Evolutionary conservation across 768 basidiomycete genomes (phyloP).

Genomic region (Hericium erinaceus): DNA sequence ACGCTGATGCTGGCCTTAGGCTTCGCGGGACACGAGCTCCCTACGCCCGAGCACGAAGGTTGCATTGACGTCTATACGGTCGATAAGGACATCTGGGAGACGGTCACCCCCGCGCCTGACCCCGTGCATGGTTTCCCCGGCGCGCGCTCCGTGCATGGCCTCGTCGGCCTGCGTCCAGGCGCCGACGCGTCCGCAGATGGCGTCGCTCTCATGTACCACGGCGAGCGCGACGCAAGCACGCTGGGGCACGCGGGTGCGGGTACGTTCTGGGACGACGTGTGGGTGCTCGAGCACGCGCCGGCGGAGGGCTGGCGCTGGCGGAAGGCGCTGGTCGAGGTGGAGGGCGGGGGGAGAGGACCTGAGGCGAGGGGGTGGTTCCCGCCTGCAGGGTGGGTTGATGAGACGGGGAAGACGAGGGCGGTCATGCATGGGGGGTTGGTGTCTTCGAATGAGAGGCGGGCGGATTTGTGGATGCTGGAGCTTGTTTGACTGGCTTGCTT

Average conservation of each 20-base stretch:
- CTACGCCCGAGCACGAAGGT: slow-evolving; percentile 5
- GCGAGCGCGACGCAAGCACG: slow-evolving; percentile 26
- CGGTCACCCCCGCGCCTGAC: slow-evolving; percentile 17
- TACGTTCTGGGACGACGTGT: slow-evolving; percentile 31
- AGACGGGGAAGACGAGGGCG: not conserved
- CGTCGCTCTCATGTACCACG: slow-evolving; percentile 27
- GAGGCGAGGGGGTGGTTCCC: not conserved
- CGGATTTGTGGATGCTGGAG: not conserved
- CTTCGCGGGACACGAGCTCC: slow-evolving; percentile 29
- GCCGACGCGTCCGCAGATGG: slow-evolving; percentile 9
- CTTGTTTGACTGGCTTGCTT: not conserved
- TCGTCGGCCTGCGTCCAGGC: slow-evolving; percentile 18
- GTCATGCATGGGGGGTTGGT: not conserved
- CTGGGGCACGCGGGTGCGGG: slow-evolving; percentile 32
- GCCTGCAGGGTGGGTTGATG: not conserved
- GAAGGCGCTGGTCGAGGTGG: not conserved
- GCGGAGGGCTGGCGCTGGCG: not conserved
- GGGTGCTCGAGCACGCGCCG: slow-evolving; percentile 21
- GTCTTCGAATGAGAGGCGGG: not conserved
- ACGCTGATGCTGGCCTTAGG: slow-evolving; percentile 13
- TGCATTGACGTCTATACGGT: slow-evolving; percentile 27
- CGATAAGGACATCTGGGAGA: slow-evolving; percentile 14
- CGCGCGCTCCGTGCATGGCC: slow-evolving; percentile 27
- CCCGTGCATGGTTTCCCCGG: slow-evolving; percentile 22
- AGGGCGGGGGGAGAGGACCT: not conserved